A percentile compares a stretch with the other conserved stretches of the same genome.
phyloP scores from a whole-genome alignment of 2,329 filamentous ascomycete species.

The Cladorrhinum sp. region DNA sequence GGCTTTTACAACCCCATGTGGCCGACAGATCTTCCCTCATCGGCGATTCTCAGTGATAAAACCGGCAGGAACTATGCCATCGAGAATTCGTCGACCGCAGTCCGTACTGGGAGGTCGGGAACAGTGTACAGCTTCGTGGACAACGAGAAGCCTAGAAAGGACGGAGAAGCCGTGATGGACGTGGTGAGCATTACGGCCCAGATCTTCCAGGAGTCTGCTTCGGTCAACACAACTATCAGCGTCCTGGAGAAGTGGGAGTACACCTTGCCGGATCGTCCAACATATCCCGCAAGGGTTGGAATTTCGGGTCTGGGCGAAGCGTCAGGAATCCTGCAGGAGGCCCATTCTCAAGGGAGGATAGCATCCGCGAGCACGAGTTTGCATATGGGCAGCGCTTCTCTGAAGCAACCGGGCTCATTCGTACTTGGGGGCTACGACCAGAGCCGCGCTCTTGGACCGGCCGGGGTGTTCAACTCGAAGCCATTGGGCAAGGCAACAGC shows the following conservation, averaged over 20 bases:
- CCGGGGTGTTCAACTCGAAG: neutral
- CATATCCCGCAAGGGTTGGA: neutral
- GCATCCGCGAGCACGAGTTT: neutral
- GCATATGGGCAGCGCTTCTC: neutral
- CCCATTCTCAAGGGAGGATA: neutral
- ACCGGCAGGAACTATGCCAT: neutral
- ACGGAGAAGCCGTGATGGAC: neutral
- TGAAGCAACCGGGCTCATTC: slow-evolving; percentile 3
- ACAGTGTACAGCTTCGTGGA: too few species aligned
- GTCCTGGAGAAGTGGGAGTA: neutral
- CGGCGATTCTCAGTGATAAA: neutral
- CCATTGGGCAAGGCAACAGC: neutral
- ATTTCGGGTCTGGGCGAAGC: neutral
- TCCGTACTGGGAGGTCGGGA: neutral
- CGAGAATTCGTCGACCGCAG: neutral
- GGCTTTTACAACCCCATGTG: neutral
- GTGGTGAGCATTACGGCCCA: neutral
- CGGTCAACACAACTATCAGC: neutral
- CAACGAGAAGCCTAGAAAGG: neutral
- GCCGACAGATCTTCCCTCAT: neutral
- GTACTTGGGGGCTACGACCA: slow-evolving; percentile 14
- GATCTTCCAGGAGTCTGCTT: neutral
- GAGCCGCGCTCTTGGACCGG: slow-evolving; percentile 1
- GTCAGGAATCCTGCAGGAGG: neutral
- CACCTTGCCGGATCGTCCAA: neutral